Evolutionary conservation across 139 green algal genomes (phyloP), one percentile per base, ranked within the genome.

Genomic region (Volvox reticuliferus): DNA sequence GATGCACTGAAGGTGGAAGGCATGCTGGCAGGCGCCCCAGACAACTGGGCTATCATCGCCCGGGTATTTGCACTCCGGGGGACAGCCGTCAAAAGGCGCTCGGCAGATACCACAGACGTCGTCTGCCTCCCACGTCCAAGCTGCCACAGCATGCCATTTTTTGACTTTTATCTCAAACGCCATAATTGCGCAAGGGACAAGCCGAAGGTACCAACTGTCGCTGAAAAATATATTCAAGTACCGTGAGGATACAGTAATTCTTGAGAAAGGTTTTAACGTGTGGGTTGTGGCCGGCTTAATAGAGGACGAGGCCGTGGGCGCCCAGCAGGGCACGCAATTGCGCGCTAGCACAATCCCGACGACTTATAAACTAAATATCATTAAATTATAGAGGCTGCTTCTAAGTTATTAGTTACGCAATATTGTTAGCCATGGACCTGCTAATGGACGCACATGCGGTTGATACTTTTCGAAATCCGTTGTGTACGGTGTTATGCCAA

Each of bases 91-190:
- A 82, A 95, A 97, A 0, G 95, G 87, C 28, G 79, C 93, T 9
- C 93, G 91, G 88, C 95, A 97, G 77, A 97, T 97, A 36, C 94
- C 96, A 69, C 96, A 97, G 21, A 97, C 92, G 79, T 96, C 94
- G 65, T 97, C 96, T 24, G 93, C 94, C 61, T 95, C 93, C 96
- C 96, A 97, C 0, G 95, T 96, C 96, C 96, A 97, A 2, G 92
- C 91, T 1, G 93, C 96, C 12, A 97, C 95, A 2, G 89, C 95
- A 80, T 96, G 95, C 96, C 96, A 97, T 5, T 93, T 90, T 80
- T 96, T 96, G n/a, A 97, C 82, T 3, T 86, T 91, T 0, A 97
- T 94, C 3, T 92, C 92, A 77, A 96, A 96, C 19, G 94, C 44
- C 93, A 95, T 95, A 19, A n/a, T 19, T 55, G 9, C 44, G 9